Evolutionary conservation across 1,284 basidiomycete species (phyloP).

Genomic region (Cryptococcus amylolentus): DNA sequence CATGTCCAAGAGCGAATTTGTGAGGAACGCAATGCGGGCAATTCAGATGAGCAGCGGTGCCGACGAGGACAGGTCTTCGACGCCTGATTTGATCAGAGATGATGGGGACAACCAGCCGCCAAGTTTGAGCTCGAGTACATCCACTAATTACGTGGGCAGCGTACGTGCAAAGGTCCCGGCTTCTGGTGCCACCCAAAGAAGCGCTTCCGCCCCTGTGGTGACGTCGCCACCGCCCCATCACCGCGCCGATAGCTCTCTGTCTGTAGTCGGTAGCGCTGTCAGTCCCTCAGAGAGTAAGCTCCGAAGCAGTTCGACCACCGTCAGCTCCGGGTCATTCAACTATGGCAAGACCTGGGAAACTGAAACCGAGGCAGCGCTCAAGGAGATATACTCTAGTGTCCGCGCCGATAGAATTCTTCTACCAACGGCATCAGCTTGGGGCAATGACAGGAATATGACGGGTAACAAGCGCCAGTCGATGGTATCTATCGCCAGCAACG

Average conservation of each 20-base stretch:
- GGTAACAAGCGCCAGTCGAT: slow-evolving; percentile 32
- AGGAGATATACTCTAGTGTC: slow-evolving; percentile 92
- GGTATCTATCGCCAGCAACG: slow-evolving; percentile 21
- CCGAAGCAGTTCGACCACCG: slow-evolving; percentile 31
- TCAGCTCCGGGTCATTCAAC: slow-evolving; percentile 26
- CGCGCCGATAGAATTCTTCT: slow-evolving; percentile 87
- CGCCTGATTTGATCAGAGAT: slow-evolving; percentile 64
- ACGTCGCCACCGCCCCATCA: slow-evolving; percentile 1
- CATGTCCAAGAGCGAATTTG: slow-evolving; percentile 93
- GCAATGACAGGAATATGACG: slow-evolving; percentile 47
- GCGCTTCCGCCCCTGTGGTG: slow-evolving; percentile 33
- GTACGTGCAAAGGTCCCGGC: slow-evolving; percentile 13
- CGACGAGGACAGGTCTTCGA: slow-evolving; percentile 49
- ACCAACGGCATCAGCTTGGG: slow-evolving; percentile 55
- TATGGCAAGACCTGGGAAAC: slow-evolving; percentile 61
- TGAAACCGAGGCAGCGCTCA: slow-evolving; percentile 79
- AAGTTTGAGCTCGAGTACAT: slow-evolving; percentile 19
- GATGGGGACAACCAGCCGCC: slow-evolving; percentile 54
- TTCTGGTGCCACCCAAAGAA: slow-evolving; percentile 20
- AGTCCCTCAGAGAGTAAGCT: slow-evolving; percentile 5
- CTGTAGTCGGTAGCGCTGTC: slow-evolving; percentile 8
- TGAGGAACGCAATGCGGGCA: slow-evolving; percentile 82
- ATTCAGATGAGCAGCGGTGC: slow-evolving; percentile 55
- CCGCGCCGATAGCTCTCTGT: slow-evolving; percentile 15
- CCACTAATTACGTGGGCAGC: slow-evolving; percentile 21